phyloP scores from a whole-genome alignment of 78 protist genomes.

The Dictyostelium citrinum region DNA sequence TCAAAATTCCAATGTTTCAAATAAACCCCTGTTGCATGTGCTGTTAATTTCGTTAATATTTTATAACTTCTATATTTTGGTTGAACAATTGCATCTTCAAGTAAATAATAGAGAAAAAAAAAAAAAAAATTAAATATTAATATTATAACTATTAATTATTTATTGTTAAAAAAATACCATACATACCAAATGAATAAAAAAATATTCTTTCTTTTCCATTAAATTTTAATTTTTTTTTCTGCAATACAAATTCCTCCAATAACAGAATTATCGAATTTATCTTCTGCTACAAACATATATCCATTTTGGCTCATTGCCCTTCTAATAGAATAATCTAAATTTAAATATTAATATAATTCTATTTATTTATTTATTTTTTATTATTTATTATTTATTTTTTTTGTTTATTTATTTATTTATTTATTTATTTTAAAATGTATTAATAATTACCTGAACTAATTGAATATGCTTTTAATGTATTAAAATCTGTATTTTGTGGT shows the following conservation, averaged over 20 bases:
- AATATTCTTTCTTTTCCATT: conserved; percentile 48
- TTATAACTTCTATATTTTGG: conserved; percentile 49
- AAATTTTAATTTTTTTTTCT: conserved; percentile 43
- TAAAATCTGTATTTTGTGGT: conserved; percentile 18
- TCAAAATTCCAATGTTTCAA: conserved; percentile 11
- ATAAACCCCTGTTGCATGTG: conserved; percentile 24
- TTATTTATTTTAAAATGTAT: not conserved
- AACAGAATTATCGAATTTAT: not conserved
- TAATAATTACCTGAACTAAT: conserved; percentile 41
- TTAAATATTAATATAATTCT: not conserved
- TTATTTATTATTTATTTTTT: not conserved
- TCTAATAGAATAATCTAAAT: conserved; percentile 56
- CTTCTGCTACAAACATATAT: conserved; percentile 69
- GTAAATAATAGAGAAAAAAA: not conserved
- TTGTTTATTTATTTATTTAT: not conserved
- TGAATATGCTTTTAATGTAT: conserved; percentile 52
- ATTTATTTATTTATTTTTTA: not conserved
- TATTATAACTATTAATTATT: not conserved
- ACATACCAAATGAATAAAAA: conserved; percentile 56
- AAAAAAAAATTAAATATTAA: not conserved
- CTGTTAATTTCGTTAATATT: conserved; percentile 39
- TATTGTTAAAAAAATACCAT: not conserved
- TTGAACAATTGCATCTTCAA: conserved; percentile 54
- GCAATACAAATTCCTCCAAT: conserved; percentile 55
- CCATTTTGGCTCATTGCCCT: conserved; percentile 73